phyloP scores from a whole-genome alignment of 139 green algal species.

The Tetratostichococcus sp. region DNA sequence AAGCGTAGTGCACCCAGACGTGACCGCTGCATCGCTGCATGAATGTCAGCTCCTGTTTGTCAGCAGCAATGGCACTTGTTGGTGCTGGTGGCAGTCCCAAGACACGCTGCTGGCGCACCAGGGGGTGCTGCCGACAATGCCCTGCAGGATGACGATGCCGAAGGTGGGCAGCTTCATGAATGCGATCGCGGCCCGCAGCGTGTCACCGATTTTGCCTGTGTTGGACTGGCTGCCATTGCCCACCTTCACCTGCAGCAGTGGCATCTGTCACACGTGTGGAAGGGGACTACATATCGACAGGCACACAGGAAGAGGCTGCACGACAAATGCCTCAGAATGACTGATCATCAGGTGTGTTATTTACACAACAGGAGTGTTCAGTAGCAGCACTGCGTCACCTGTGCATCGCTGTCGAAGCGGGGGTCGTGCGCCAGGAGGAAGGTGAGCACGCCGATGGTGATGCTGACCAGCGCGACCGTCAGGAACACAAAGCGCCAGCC shows the following conservation, averaged over 20 bases:
- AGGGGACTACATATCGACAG: too few species aligned
- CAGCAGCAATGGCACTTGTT: too few species aligned
- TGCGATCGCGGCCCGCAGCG: neutral
- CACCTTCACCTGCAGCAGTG: neutral
- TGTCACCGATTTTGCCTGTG: neutral
- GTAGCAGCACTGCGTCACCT: neutral
- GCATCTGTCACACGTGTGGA: too few species aligned
- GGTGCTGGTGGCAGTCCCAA: too few species aligned
- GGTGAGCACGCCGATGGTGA: constrained; percentile 23
- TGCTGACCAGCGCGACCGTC: constrained; percentile 28
- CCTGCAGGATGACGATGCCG: constrained; percentile 36
- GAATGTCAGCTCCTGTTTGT: too few species aligned
- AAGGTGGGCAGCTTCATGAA: constrained; percentile 48
- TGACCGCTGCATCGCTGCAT: too few species aligned
- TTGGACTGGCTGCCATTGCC: too few species aligned
- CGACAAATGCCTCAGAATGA: too few species aligned
- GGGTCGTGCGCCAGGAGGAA: constrained; percentile 14
- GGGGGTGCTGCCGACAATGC: constrained; percentile 11
- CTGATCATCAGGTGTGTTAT: too few species aligned
- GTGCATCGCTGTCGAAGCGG: neutral
- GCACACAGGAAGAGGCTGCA: too few species aligned
- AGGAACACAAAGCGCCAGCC: constrained; percentile 52
- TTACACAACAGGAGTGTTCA: too few species aligned
- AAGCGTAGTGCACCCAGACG: too few species aligned
- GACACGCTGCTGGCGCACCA: neutral